Evolutionary conservation across 2,329 filamentous ascomycete species (phyloP).

Genomic region (Alternaria triticina): DNA sequence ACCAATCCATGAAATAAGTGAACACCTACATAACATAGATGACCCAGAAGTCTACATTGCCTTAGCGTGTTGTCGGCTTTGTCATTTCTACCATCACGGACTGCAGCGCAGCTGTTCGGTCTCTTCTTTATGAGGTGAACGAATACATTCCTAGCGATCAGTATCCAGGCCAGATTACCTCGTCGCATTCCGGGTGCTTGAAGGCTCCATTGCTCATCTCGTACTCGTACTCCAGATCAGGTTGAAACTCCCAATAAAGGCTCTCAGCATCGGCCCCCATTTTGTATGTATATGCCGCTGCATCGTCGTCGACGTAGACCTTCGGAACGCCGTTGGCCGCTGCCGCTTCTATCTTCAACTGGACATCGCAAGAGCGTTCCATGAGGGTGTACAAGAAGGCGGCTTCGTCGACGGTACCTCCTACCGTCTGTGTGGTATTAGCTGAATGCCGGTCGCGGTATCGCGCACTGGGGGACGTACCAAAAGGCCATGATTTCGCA

Average conservation of each 20-base stretch:
- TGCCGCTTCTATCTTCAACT: constrained; percentile 72
- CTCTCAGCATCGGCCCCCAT: constrained; percentile 56
- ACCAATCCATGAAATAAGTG: background rate
- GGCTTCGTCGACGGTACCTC: constrained; percentile 75
- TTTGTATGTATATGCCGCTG: constrained; percentile 61
- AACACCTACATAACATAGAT: background rate
- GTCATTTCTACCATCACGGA: too few relatives aligned
- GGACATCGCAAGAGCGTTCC: constrained; percentile 72
- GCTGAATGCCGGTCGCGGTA: background rate
- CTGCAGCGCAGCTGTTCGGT: background rate
- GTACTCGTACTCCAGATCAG: constrained; percentile 57
- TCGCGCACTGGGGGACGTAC: constrained; percentile 13
- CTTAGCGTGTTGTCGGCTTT: background rate
- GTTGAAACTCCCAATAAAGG: constrained; percentile 61
- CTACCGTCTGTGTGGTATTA: constrained; percentile 60
- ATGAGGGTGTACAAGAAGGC: constrained; percentile 72
- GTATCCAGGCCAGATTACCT: constrained; percentile 13
- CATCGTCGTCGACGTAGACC: constrained; percentile 62
- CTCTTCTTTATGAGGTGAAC: background rate
- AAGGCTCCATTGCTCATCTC: constrained; percentile 37
- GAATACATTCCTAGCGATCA: background rate
- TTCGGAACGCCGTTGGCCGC: constrained; percentile 61
- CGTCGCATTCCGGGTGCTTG: constrained; percentile 14
- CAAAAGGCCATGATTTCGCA: constrained; percentile 75
- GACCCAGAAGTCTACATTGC: background rate